Evolutionary conservation across 192 early-diverging fungal species (phyloP).

Genomic region (Rhizoclosmatium globosum): DNA sequence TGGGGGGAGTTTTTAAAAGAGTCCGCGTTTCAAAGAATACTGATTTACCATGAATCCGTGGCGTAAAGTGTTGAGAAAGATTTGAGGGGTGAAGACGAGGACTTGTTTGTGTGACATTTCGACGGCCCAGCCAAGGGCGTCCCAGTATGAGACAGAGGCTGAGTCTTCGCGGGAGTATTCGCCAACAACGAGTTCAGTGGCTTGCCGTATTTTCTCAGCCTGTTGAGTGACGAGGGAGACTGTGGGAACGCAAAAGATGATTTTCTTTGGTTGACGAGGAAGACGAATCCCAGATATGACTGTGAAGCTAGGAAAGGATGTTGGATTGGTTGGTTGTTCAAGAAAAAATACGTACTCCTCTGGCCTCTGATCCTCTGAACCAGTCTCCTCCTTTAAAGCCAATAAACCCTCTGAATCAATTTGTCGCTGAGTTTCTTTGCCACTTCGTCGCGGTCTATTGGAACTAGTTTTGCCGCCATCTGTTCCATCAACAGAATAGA

Average conservation of each 20-base stretch:
- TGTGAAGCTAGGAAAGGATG: no score
- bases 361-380: background rate
- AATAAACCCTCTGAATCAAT: background rate
- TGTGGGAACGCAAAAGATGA: conserved; percentile 83
- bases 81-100: conserved; percentile 88
- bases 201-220: conserved; percentile 71
- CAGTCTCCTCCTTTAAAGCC: background rate
- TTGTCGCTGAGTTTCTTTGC: background rate
- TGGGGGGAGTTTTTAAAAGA: background rate
- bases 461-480: conserved; percentile 53
- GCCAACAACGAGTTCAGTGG: conserved; percentile 73
- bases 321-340: background rate
- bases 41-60: conserved; percentile 59
- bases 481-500: conserved; percentile 79
- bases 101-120: conserved; percentile 73
- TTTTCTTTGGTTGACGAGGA: conserved; percentile 39
- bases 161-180: conserved; percentile 63
- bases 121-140: conserved; percentile 68
- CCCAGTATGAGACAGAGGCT: conserved; percentile 43
- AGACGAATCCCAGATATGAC: background rate
- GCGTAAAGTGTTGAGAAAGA: conserved; percentile 81
- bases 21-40: background rate
- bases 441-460: background rate
- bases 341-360: conserved; percentile 31
- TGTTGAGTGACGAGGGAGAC: conserved; percentile 91